phyloP scores from a whole-genome alignment of 129 eudicot genomes.

The Pulicaria dysenterica region DNA sequence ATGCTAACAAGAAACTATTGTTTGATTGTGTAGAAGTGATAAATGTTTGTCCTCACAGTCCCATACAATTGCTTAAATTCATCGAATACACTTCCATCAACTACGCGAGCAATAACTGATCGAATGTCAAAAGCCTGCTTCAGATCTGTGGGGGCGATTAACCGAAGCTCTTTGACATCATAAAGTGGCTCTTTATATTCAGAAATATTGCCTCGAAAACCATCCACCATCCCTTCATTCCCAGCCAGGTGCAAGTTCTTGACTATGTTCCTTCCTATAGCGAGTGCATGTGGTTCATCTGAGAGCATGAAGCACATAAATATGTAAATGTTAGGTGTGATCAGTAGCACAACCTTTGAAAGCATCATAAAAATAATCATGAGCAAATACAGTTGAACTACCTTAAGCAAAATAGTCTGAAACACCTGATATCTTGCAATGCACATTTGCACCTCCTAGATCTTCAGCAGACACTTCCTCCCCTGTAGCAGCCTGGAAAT shows the following conservation, averaged over 20 bases:
- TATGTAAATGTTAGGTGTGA: not conserved
- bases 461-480: constrained; percentile 98
- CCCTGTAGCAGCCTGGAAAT: constrained; percentile 93
- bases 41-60: constrained; percentile 74
- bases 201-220: constrained; percentile 26
- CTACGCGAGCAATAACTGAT: constrained; percentile 85
- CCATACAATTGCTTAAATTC: constrained; percentile 99
- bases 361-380: not conserved
- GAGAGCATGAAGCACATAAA: constrained; percentile 32
- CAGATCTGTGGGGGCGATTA: constrained; percentile 83
- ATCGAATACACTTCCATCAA: constrained; percentile 95
- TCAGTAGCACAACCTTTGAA: not conserved
- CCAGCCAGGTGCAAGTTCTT: constrained; percentile 95
- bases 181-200: constrained; percentile 80
- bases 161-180: constrained; percentile 77
- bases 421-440: constrained; percentile 94
- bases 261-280: constrained; percentile 85
- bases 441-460: constrained; percentile 93
- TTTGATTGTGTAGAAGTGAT: constrained; percentile 32
- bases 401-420: constrained; percentile 94
- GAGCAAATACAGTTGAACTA: constrained; percentile 14
- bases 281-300: constrained; percentile 95
- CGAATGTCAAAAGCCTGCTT: constrained; percentile 91
- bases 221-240: constrained; percentile 34
- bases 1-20: not conserved